Conservation (phyloP, 2,329 filamentous ascomycete species). For the Ophidiomyces ophidiicola region DNA sequence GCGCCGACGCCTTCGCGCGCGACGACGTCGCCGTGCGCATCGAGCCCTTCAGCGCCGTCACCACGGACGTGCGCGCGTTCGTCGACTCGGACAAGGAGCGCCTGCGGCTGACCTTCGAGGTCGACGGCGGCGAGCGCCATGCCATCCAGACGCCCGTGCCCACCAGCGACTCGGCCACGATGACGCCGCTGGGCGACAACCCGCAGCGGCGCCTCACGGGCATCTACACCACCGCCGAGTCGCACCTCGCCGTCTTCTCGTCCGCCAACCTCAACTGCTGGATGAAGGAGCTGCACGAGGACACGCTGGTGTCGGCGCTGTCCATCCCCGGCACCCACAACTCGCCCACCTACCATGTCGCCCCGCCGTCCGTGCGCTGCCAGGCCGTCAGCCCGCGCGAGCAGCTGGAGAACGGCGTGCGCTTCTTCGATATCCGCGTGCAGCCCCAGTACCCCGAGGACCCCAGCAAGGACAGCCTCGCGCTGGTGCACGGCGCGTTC, state of each 20-base stretch:
- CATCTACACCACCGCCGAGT: conserved; percentile 49
- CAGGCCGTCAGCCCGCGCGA: conserved; percentile 65
- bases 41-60: conserved; percentile 54
- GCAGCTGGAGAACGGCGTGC: conserved; percentile 80
- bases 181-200: conserved; percentile 45
- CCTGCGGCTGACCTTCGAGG: conserved; percentile 62
- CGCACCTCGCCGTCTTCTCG: conserved; percentile 52
- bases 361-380: conserved; percentile 84
- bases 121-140: conserved; percentile 50
- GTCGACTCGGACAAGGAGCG: conserved; percentile 50
- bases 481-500: conserved; percentile 82
- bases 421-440: conserved; percentile 87
- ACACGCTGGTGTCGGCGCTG: conserved; percentile 62
- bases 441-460: conserved; percentile 50
- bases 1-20: conserved; percentile 49
- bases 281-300: conserved; percentile 67
- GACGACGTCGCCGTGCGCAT: conserved; percentile 53
- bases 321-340: conserved; percentile 96
- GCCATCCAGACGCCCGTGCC: conserved; percentile 59
- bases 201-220: conserved; percentile 49
- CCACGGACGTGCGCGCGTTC: conserved; percentile 50
- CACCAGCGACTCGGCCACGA: conserved; percentile 46
- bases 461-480: conserved; percentile 51
- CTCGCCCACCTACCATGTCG: conserved; percentile 69
- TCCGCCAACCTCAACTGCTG: conserved; percentile 58